Percentiles rank a stretch among this genome's conserved stretches.
Evolutionary conservation across 257 asterid genomes (phyloP).

Genomic region (Datura wrightii): DNA sequence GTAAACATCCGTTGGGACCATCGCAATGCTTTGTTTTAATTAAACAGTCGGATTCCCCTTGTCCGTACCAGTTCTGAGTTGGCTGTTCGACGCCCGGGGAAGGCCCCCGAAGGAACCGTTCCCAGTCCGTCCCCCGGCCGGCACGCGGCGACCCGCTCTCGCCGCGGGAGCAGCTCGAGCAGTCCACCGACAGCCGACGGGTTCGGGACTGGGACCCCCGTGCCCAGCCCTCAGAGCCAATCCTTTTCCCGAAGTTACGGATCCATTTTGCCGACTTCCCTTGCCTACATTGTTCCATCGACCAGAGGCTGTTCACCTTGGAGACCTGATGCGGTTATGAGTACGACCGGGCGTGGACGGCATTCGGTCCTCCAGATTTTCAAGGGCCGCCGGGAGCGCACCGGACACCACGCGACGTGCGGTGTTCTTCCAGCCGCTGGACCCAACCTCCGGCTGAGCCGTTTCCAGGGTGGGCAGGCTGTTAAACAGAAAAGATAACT

Average conservation of each 20-base stretch:
- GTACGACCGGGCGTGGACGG: neutral
- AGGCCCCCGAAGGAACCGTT: too few relatives aligned
- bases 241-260: neutral
- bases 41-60: too few relatives aligned
- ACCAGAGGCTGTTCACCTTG: neutral
- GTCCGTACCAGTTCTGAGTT: too few relatives aligned
- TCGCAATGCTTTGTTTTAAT: too few relatives aligned
- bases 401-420: constrained; percentile 41
- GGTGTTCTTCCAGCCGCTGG: neutral
- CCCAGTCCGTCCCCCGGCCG: too few relatives aligned
- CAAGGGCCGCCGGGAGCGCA: constrained; percentile 65
- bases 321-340: neutral
- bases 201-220: too few relatives aligned
- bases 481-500: constrained; percentile 62
- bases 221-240: constrained; percentile 7
- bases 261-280: neutral
- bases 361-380: constrained; percentile 54
- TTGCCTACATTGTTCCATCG: neutral
- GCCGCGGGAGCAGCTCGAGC: too few relatives aligned
- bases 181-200: too few relatives aligned
- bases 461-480: constrained; percentile 64
- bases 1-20: too few relatives aligned
- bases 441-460: constrained; percentile 39
- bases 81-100: too few relatives aligned
- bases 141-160: too few relatives aligned